Base-by-base conservation (phyloP, 116 monocot genomes). In the Dioscorea cayenensis region DNA sequence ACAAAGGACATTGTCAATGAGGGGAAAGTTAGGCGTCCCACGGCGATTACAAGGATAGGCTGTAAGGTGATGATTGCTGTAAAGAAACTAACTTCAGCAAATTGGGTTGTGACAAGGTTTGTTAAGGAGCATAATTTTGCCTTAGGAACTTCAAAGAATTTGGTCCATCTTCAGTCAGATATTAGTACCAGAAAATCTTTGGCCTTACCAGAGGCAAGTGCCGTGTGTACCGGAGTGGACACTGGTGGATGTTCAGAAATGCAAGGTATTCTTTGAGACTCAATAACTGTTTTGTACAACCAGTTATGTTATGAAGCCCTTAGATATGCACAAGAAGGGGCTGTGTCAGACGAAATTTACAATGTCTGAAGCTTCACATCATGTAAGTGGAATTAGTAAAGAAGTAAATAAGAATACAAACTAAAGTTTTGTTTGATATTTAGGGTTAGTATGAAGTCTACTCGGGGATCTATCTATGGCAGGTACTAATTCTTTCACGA, bases 281-380 rank as follows among this genome's bases (percentile, higher is more conserved):
- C 78, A 32, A 66, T 71, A 14, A 75, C 76, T 60, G 69, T 78
- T 66, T 73, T 86, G 6, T 82, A 82, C 67, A 82, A 82, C 55
- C 71, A 79, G 21, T 63, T 85, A 60, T 78, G 74, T n/a, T 63
- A 72, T 50, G 86, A 86, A 64, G 82, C 82, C 58, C 74, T 82
- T 36, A 82, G 63, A 68, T 86, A 71, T 68, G 86, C 79, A 43
- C 77, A 76, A 66, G 86, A 82, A 67, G 86, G 86, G 13, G 71
- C 82, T 17, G 82, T 59, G 21, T 77, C 73, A 6, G 77, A 77
- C 72, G 77, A 86, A 22, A 77, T 67, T 61, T 86, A 77, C 67
- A 71, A 79, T 50, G 79, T 86, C 18, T n/a, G n/a, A n/a, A 60
- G 11, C 14, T 19, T 35, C n/a, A 16, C 14, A 16, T 18, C n/a